Evolutionary conservation across 805 yeast genomes (phyloP), one percentile per base, ranked within the genome.

Genomic region (Yarrowia sp.): DNA sequence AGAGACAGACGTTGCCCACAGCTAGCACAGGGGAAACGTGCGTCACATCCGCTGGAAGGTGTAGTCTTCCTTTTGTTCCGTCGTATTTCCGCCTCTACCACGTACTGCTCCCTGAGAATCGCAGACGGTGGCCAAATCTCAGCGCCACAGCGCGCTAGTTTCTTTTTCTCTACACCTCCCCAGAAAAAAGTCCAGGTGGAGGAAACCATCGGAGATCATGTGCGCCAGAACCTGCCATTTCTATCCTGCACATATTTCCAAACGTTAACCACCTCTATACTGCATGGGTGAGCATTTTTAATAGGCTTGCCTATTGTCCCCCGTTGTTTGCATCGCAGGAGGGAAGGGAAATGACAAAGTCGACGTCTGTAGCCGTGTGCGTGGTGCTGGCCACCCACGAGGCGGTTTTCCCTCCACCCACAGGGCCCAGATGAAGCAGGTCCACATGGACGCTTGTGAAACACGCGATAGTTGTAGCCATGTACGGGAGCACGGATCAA

Each of bases 141-240:
- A 44, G 6, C 49, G 49, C 6, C 30, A 19, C 33, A 12, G 19
- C 36, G 36, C 39, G 15, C 20, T 33, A 3, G 2, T 50, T 50
- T 50, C 42, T 36, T 50, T 50, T 50, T 34, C 17, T 36, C 13
- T 24, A 24, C 55, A 12, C 9, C 13, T 9, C 30, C 42, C 40
- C 34, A 20, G 17, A 17, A 19, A 30, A 17, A 12, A 10, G 14
- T 14, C 13, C 14, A 14, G 42, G 56, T 34, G 42, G 42, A 49
- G 55, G 39, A 33, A 24, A 33, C 15, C 53, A 36, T 50, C 56
- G 56, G 56, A 50, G 56, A 50, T 50, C 40, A 52, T 2, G 13
- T 17, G 34, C 58, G 58, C 42, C 58, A 52, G 30, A 17, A 38
- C 60, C 61, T 55, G 61, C 46, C 61, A 40, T 39, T 39, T 39